A percentile compares a stretch with the other conserved stretches of the same genome.
These are phyloP conservation scores for Colletotrichum plurivorum DNA, from an alignment of 2,329 filamentous ascomycete genomes.

Conservation along the genomic window DNA sequence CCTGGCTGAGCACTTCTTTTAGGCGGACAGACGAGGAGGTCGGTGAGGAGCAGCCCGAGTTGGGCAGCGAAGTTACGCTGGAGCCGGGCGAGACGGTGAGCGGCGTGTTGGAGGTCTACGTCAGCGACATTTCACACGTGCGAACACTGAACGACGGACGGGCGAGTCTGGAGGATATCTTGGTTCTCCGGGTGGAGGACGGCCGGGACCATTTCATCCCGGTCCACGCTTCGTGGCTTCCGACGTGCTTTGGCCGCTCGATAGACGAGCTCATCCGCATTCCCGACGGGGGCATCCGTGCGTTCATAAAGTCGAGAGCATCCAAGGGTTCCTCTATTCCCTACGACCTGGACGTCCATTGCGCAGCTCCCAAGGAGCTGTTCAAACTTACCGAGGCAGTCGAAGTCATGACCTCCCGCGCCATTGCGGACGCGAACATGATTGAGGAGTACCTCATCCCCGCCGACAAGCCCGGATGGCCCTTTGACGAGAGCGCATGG, in stretches of 20 bases:
- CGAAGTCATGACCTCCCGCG: conserved; percentile 69
- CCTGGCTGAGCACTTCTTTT: conserved; percentile 82
- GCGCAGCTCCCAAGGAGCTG: conserved; percentile 89
- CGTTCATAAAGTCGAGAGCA: conserved; percentile 54
- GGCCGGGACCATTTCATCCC: conserved; percentile 95
- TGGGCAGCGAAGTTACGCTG: conserved; percentile 73
- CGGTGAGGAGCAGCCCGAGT: conserved; percentile 44
- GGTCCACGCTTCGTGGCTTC: conserved; percentile 82
- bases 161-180: conserved; percentile 82
- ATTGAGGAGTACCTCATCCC: conserved; percentile 68
- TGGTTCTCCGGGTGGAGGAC: conserved; percentile 85
- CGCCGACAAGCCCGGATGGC: conserved; percentile 69
- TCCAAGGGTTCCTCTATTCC: conserved; percentile 62
- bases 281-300: conserved; percentile 83
- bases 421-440: conserved; percentile 74
- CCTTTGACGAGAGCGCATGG: conserved; percentile 64
- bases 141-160: conserved; percentile 79
- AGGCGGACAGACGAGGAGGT: conserved; percentile 62
- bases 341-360: conserved; percentile 72
- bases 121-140: conserved; percentile 75
- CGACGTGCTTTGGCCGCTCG: conserved; percentile 86
- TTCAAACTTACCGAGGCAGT: conserved; percentile 90
- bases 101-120: conserved; percentile 76
- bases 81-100: conserved; percentile 88
- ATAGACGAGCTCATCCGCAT: conserved; percentile 91